phyloP scores from a whole-genome alignment of 441 rosid species.

The Populus hybrid region DNA sequence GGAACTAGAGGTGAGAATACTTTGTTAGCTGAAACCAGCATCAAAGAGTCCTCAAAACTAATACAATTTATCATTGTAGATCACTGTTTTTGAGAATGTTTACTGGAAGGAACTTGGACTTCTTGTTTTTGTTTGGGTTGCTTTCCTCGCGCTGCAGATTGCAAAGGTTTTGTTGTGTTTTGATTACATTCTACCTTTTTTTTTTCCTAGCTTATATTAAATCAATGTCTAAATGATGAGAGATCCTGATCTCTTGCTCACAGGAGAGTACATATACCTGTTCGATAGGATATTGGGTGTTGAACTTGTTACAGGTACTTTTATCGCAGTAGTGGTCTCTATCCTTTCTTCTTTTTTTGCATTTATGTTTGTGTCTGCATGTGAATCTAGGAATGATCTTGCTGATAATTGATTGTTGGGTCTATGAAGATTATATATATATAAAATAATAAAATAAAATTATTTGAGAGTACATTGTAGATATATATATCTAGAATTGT shows the following conservation, averaged over 20 bases:
- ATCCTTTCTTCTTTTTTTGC: neutral
- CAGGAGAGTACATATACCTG: slow-evolving; percentile 47
- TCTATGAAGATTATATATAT: too few relatives aligned
- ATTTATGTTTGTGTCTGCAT: too few relatives aligned
- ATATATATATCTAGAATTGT: too few relatives aligned
- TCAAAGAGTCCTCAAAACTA: slow-evolving; percentile 12
- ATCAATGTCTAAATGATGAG: slow-evolving; percentile 1
- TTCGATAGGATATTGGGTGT: slow-evolving; percentile 46
- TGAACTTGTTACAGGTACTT: slow-evolving; percentile 53
- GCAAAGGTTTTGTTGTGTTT: slow-evolving; percentile 34
- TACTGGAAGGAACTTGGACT: slow-evolving; percentile 33
- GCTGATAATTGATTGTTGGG: too few relatives aligned
- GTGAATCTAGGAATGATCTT: too few relatives aligned
- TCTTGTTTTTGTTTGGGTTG: slow-evolving; percentile 34
- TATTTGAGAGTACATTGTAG: too few relatives aligned
- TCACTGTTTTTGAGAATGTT: slow-evolving; percentile 45
- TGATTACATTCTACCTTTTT: neutral
- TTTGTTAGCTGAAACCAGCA: slow-evolving; percentile 1
- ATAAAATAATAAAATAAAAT: too few relatives aligned
- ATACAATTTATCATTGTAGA: slow-evolving; percentile 33
- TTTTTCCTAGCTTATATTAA: neutral
- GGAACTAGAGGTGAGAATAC: slow-evolving; percentile 29
- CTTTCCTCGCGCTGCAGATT: slow-evolving; percentile 47
- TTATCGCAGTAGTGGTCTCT: neutral
- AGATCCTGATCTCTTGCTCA: slow-evolving; percentile 1